Evolutionary conservation across 192 early-diverging fungal species (phyloP), one percentile per base, ranked within the genome.

Genomic region (Coemansia sp.): DNA sequence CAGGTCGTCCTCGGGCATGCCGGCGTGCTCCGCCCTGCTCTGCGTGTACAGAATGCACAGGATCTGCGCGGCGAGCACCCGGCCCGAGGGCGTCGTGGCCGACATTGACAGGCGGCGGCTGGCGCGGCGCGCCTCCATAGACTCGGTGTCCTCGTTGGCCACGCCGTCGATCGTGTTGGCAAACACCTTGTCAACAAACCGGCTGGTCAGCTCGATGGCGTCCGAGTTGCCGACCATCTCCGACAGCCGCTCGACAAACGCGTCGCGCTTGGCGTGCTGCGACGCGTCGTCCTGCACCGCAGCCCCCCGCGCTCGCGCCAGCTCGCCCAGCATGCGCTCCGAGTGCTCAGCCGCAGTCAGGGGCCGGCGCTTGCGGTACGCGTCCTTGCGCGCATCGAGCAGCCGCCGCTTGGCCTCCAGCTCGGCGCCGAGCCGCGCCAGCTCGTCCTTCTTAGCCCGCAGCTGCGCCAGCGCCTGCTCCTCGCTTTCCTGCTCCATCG

Each of bases 401-500:
- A 81, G 19, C 59, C 78, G 53, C 37, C 62, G 57, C 62, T 75
- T 74, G 19, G 75, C 73, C 7, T 76, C 79, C 59, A 77, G 37
- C 63, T 82, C 79, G 1, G 66, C 40, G 35, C 39, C 57, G 17
- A 76, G 70, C 22, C 45, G 22, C 22, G 43, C 64, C 15, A 74
- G 65, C 71, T 77, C 74, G 31, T 54, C 22, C 57, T 59, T 64
- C 29, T 71, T 69, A 5, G 59, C 63, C 24, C 38, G 42, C 53
- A 82, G 61, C 68, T 72, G 78, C 25, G 58, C 65, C 38, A 61
- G 40, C 43, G 73, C 74, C 64, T 77, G 74, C 53, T 73, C 74
- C 68, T 77, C 79, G 57, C 75, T 77, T 39, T 82, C 68, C 71
- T 73, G 67, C n/a, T 73, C 74, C 71, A 82, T 67, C 32, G 70